Conservation (phyloP, 2,329 filamentous ascomycete genomes). For the Verticillium tricorpus region DNA sequence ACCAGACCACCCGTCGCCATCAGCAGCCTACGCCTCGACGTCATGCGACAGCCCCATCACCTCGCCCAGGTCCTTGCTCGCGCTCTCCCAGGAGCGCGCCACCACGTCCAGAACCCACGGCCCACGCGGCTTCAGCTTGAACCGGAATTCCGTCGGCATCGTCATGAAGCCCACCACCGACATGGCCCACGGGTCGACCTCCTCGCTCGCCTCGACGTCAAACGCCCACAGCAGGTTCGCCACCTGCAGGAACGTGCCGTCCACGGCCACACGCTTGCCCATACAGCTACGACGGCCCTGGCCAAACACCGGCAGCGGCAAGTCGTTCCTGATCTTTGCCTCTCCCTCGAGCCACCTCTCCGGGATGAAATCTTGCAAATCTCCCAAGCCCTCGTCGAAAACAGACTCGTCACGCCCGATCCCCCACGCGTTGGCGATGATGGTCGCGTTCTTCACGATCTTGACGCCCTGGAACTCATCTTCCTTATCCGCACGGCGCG, state of each 20-base stretch:
- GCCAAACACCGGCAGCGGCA: constrained; percentile 36
- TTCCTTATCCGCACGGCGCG: constrained; percentile 30
- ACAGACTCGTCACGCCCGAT: constrained; percentile 29
- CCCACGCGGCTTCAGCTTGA: constrained; percentile 20
- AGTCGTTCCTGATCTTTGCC: constrained; percentile 16
- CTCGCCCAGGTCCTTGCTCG: constrained; percentile 6
- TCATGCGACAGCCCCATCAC: constrained; percentile 6
- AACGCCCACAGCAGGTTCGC: constrained; percentile 48
- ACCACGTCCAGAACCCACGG: constrained; percentile 22
- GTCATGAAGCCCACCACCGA: constrained; percentile 20
- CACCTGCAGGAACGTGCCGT: constrained; percentile 35
- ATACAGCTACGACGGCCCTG: constrained; percentile 41
- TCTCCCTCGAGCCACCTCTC: constrained; percentile 23
- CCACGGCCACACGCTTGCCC: constrained; percentile 42
- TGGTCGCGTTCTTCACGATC: constrained; percentile 36
- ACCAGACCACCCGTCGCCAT: no score
- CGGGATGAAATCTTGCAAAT: constrained; percentile 23
- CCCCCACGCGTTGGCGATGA: constrained; percentile 38
- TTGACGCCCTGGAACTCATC: constrained; percentile 30
- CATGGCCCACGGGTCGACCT: constrained; percentile 15
- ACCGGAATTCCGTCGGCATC: constrained; percentile 21
- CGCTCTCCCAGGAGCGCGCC: constrained; percentile 10
- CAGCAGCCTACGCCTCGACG: constrained; percentile 1
- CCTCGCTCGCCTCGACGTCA: constrained; percentile 24
- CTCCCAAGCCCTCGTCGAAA: constrained; percentile 28